These are phyloP conservation scores for Alternaria angustiovoidea DNA, from an alignment of 2,329 filamentous ascomycete genomes.

Conservation along the genomic window DNA sequence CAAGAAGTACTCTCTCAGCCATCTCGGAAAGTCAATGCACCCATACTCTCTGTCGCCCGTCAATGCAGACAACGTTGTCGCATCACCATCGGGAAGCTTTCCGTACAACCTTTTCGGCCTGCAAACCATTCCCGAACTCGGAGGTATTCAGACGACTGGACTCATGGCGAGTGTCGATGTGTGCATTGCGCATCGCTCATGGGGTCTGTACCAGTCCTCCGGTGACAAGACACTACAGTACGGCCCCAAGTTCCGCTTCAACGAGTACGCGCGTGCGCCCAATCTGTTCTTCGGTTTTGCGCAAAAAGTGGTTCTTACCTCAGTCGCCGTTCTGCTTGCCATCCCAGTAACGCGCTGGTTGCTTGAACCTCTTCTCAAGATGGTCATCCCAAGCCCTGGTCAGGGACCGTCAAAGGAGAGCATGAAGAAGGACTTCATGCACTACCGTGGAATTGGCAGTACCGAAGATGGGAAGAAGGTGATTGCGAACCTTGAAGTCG, in stretches of 20 bases:
- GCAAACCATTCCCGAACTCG: slow-evolving; percentile 63
- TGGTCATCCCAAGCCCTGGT: slow-evolving; percentile 40
- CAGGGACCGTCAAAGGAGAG: slow-evolving; percentile 55
- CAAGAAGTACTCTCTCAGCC: slow-evolving; percentile 56
- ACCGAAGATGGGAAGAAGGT: slow-evolving; percentile 63
- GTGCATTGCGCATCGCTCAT: slow-evolving; percentile 67
- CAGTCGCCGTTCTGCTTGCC: slow-evolving; percentile 56
- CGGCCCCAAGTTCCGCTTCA: slow-evolving; percentile 65
- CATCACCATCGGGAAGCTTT: slow-evolving; percentile 46
- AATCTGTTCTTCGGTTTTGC: slow-evolving; percentile 58
- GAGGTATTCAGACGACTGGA: slow-evolving; percentile 66
- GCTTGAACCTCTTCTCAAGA: slow-evolving; percentile 39
- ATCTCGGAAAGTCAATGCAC: slow-evolving; percentile 58
- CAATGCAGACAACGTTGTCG: slow-evolving; percentile 48
- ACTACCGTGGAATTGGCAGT: slow-evolving; percentile 70
- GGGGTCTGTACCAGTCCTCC: slow-evolving; percentile 59
- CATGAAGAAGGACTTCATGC: slow-evolving; percentile 66
- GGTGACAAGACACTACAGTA: slow-evolving; percentile 54
- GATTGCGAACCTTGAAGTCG: slow-evolving; percentile 63
- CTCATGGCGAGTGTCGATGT: slow-evolving; percentile 62
- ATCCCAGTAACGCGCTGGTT: slow-evolving; percentile 63
- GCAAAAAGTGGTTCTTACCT: slow-evolving; percentile 58
- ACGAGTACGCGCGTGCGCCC: slow-evolving; percentile 63
- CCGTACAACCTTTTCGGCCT: slow-evolving; percentile 60
- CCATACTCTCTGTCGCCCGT: slow-evolving; percentile 62